Evolutionary conservation across 495 filamentous ascomycete genomes (phyloP), one percentile per base, ranked within the genome.

Genomic region (Penicillium paradoxum): DNA sequence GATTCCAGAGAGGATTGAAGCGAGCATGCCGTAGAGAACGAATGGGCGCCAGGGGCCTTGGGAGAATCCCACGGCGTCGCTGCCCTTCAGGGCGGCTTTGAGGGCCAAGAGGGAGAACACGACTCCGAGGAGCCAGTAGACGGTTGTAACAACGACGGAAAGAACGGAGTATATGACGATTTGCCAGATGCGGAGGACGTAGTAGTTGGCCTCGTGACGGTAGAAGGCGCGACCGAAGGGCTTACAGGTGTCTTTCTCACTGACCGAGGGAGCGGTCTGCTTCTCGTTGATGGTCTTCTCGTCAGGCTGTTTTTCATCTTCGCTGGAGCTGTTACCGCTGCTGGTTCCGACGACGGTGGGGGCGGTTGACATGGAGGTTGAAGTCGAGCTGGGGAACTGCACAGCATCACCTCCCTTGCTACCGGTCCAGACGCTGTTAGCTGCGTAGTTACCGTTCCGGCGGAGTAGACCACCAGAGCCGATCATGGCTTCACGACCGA

Each of bases 181-280:
- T 2, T 65, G 55, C 24, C 63, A 60, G 30, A 64, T 65, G 13
- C 61, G 58, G 13, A 71, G 58, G 14, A 79, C 73, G 37, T 63
- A 55, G 56, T 75, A 77, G 27, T 66, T 63, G 4, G 73, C 67
- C 36, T 69, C 45, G 7, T 54, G 47, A 18, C 63, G 57, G 62
- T 76, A 78, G 51, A 75, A 78, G 8, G 73, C 72, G 29, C 73
- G 68, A 15, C 73, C 71, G 47, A 76, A 78, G 6, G 73, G 55
- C 40, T 58, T 58, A 33, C 44, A 49, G 57, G 30, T 59, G 25
- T 59, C 56, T 15, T 30, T 43, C 17, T 55, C 53, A 3, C 14
- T 33, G 13, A 34, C 18, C 15, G 39, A 13, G 15, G 32, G 17
- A 10, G 45, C 18, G 3, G 42, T n/a, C 29, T 57, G 43, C 17